Evolutionary conservation across 495 filamentous ascomycete species (phyloP), one percentile per base, ranked within the genome.

Genomic region (Pseudevernia furfuracea): DNA sequence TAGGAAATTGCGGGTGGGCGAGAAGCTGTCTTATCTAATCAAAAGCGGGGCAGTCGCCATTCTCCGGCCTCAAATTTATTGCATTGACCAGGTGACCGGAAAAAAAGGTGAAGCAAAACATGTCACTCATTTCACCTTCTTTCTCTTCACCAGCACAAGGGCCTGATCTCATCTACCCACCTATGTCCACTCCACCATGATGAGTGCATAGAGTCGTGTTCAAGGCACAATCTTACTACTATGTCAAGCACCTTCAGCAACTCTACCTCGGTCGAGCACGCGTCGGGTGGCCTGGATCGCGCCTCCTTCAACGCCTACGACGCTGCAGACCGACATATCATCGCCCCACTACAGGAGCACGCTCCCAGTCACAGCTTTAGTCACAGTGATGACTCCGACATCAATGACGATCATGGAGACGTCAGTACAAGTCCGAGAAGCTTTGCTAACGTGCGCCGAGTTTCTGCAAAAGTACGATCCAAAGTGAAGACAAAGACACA

Each of bases 231-330:
- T 53, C 49, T 53, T 12, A 53, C 5, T 21, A 21, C 15, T 9
- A 53, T 49, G 46, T 25, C 46, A 12, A 28, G 12, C 25, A 53
- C 32, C 25, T 5, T 34, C 30, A 21, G 52, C 52, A 55, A 55
- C 1, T 36, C 52, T 34, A 30, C 60, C 14, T 48, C 60, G 14
- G 0, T 52, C 30, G 60, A 37, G 32, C 36, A 63, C 55, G 48
- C 61, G 21, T 48, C 44, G 1, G 23, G 21, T 25, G 61, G 48
- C 34, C 32, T 63, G 39, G 61, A 63, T 63, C 61, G 61, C 44
- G 61, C 61, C n/a, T 34, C 48, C 23, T 56, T 63, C 30, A 44
- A 63, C 21, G 49, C 59, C 38, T 63, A 67, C 53, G 60, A 59
- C 7, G 37, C 63, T 4, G 38, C 60, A 14, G 49, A 66, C 28